Percentiles rank a stretch among this genome's conserved stretches.
These are phyloP conservation scores for Marasmius tenuissimus DNA, from an alignment of 1,284 basidiomycete genomes.

Conservation along the genomic window DNA sequence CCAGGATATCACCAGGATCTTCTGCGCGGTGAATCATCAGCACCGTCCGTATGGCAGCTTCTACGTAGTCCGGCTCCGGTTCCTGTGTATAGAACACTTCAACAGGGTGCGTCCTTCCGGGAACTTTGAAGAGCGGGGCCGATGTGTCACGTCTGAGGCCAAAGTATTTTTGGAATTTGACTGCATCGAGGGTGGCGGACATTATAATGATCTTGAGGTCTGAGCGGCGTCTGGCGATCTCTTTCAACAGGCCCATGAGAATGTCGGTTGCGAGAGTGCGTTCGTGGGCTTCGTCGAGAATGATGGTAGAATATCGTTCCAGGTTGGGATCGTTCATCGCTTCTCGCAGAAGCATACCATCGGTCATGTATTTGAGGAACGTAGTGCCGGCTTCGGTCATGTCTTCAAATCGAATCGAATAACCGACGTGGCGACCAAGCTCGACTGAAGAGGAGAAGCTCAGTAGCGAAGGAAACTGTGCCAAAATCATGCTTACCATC, in stretches of 20 bases:
- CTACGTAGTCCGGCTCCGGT: constrained; percentile 95
- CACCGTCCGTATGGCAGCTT: constrained; percentile 95
- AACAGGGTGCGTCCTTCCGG: constrained; percentile 94
- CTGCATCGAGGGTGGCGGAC: constrained; percentile 96
- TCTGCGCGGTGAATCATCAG: constrained; percentile 98
- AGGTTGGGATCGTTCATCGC: constrained; percentile 96
- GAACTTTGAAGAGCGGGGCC: constrained; percentile 94
- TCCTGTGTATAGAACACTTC: constrained; percentile 97
- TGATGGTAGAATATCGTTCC: constrained; percentile 92
- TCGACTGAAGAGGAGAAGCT: constrained; percentile 53
- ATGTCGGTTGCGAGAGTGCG: constrained; percentile 98
- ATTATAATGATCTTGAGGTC: constrained; percentile 99
- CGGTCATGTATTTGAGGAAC: constrained; percentile 98
- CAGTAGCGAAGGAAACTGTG: neutral
- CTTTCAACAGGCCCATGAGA: constrained; percentile 89
- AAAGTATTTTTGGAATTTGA: constrained; percentile 98
- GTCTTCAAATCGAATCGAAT: constrained; percentile 98
- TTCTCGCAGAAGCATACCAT: constrained; percentile 97
- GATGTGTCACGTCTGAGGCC: constrained; percentile 51
- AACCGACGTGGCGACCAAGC: constrained; percentile 94
- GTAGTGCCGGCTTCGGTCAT: constrained; percentile 91
- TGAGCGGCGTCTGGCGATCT: constrained; percentile 75
- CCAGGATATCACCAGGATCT: constrained; percentile 88
- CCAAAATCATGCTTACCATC: constrained; percentile 63
- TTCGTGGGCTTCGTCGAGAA: constrained; percentile 99